Evolutionary conservation across 345 rosid genomes (phyloP), one percentile per base, ranked within the genome.

Genomic region (Aurinia saxatilis): DNA sequence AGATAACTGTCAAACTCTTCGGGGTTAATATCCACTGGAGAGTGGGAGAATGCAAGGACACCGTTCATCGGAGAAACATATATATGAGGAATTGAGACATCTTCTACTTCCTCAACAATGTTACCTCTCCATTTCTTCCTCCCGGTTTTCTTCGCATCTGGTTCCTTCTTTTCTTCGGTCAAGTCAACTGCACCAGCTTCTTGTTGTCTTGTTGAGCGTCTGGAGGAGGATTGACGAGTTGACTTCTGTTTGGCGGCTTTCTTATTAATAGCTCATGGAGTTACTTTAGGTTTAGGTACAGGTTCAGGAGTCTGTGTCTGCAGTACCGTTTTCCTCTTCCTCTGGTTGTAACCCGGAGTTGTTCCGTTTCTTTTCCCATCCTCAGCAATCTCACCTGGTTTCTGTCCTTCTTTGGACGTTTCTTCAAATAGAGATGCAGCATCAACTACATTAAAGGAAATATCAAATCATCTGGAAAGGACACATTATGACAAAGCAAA

Each of bases 1-100:
- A 88, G 81, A 60, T 81, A 88, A 69, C 54, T 75, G 60, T 86
- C 90, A 40, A 88, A 88, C 62, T 86, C 85, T 55, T 66, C 86
- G 6, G 82, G 80, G 56, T 78, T 74, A 15, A 66, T 46, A 17
- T 73, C 73, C n/a, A 39, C 53, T 21, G 54, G 50, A 8, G 67
- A 41, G 46, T 78, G 75, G 1, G 68, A 67, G 17, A 51, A 58
- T 0, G 57, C 57, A 53, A 71, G 33, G 15, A 70, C 68, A 68
- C 66, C 78, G 12, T 61, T 52, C 56, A 61, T 57, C 19, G 72
- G 56, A 54, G 79, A 60, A 70, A 70, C 57, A 44, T 75, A 70
- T 51, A 70, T 56, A 56, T 73, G 72, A 41, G 77, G 75, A 50
- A 61, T 44, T 10, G 50, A 33, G 6, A n/a, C 61, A 13, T 72